Evolutionary conservation across 805 yeast species (phyloP).

Genomic region (Yarrowia osloensis): DNA sequence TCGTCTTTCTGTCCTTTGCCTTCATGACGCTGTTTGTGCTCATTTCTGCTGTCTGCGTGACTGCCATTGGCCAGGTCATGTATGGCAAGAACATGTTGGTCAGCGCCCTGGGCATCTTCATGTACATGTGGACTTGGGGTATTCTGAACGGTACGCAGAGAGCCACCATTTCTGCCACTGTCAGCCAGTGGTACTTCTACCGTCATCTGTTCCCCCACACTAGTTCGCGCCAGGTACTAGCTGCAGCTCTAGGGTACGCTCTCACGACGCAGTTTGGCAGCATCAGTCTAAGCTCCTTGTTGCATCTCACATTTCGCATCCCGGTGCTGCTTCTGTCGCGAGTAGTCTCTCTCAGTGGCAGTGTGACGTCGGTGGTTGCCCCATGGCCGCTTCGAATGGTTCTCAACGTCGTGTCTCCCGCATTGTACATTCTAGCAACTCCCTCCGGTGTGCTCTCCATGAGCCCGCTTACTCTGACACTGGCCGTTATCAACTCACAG

Average conservation of each 20-base stretch:
- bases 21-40: constrained; percentile 39
- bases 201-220: constrained; percentile 37
- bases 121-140: constrained; percentile 50
- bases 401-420: constrained; percentile 6
- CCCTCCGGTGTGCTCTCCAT: constrained; percentile 40
- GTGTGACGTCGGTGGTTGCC: not conserved
- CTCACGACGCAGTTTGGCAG: constrained; percentile 44
- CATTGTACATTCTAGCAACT: constrained; percentile 37
- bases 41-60: constrained; percentile 44
- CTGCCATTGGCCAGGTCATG: constrained; percentile 11
- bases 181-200: constrained; percentile 46
- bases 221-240: constrained; percentile 34
- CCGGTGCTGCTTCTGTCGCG: constrained; percentile 45
- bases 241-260: constrained; percentile 38
- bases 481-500: constrained; percentile 43
- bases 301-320: constrained; percentile 41
- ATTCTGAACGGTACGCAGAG: constrained; percentile 45
- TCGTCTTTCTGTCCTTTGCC: constrained; percentile 40
- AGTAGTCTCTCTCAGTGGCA: constrained; percentile 30
- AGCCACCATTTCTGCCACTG: constrained; percentile 43
- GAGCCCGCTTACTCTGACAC: constrained; percentile 45
- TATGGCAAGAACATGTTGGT: not conserved
- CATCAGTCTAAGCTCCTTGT: constrained; percentile 42
- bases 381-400: constrained; percentile 34
- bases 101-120: constrained; percentile 38